Percentiles rank a stretch among this genome's conserved stretches.
Conservation (phyloP, 176 grass and related monocot genomes). For the Zea mays region Zm-B73-REFERENCE-NAM-5.0 NC_050102.1:102150501-102151000, state of each 20-base stretch:
- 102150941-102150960: not conserved
- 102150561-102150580: not conserved
- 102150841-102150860: conserved; percentile 71
- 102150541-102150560: conserved; percentile 38
- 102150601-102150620: conserved; percentile 32
- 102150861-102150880: conserved; percentile 68
- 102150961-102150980: conserved; percentile 1
- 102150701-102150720: conserved; percentile 38
- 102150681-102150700: conserved; percentile 79
- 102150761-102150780: not conserved
- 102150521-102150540: conserved; percentile 88
- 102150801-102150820: conserved; percentile 73
- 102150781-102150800: conserved; percentile 49
- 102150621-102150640: conserved; percentile 77
- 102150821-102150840: conserved; percentile 84
- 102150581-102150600: conserved; percentile 11
- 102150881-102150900: conserved; percentile 87
- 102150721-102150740: not conserved
- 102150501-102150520: conserved; percentile 69
- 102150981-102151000: conserved; percentile 27
- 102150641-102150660: conserved; percentile 78
- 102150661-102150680: conserved; percentile 54
- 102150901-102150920: conserved; percentile 76
- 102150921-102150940: not conserved
- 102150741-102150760: not conserved